Evolutionary conservation across 1,284 basidiomycete species (phyloP).

Genomic region (Lignosus rhinocerotis): DNA sequence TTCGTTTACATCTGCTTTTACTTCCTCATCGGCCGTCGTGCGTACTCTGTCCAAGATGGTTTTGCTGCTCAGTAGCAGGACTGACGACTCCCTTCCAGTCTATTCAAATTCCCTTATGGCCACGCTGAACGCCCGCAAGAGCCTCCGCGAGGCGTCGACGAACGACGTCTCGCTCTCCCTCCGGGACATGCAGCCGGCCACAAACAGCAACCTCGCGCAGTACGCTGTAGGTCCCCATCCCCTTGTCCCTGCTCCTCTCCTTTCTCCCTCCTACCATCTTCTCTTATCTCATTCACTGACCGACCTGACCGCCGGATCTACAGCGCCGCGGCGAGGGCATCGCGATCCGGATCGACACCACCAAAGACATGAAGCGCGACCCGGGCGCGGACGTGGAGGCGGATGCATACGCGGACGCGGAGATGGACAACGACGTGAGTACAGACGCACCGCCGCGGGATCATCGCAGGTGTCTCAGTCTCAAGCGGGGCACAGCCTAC

Average conservation of each 20-base stretch:
- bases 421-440: neutral
- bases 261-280: neutral
- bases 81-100: conserved; percentile 34
- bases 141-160: conserved; percentile 43
- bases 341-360: conserved; percentile 56
- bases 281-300: neutral
- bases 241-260: neutral
- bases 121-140: conserved; percentile 54
- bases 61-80: conserved; percentile 4
- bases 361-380: conserved; percentile 43
- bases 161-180: conserved; percentile 50
- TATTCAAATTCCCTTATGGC: conserved; percentile 58
- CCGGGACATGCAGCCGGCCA: conserved; percentile 35
- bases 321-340: conserved; percentile 17
- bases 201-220: conserved; percentile 5
- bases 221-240: neutral
- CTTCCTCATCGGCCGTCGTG: conserved; percentile 55
- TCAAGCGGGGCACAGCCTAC: neutral
- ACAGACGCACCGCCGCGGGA: neutral
- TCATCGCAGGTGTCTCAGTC: neutral
- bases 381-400: neutral
- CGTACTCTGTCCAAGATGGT: conserved; percentile 1
- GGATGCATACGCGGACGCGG: neutral
- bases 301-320: too few species aligned
- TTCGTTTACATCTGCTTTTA: conserved; percentile 60